Conservation (phyloP, 495 filamentous ascomycete genomes). For the Filosporella fistucella region DNA sequence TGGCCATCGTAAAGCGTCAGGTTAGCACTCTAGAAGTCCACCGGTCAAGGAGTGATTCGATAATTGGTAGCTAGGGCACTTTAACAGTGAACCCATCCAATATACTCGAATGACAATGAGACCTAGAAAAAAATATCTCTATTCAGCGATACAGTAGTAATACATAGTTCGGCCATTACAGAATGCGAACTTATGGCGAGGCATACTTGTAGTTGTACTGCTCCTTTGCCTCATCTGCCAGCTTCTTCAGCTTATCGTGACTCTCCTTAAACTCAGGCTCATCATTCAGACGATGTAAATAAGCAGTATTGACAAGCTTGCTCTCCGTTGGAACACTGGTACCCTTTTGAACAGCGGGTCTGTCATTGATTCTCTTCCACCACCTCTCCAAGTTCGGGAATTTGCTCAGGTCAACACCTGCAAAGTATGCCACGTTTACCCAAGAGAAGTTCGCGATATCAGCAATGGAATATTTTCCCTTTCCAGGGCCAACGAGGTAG, state of each 20-base stretch:
- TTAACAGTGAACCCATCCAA: too few relatives aligned
- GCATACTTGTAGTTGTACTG: slow-evolving; percentile 19
- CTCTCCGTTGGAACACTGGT: slow-evolving; percentile 51
- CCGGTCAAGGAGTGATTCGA: too few relatives aligned
- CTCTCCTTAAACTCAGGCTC: slow-evolving; percentile 41
- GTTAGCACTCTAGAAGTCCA: too few relatives aligned
- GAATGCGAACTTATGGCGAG: slow-evolving; percentile 16
- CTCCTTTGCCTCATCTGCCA: slow-evolving; percentile 47
- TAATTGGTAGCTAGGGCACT: too few relatives aligned
- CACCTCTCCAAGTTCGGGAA: slow-evolving; percentile 69
- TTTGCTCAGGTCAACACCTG: slow-evolving; percentile 60
- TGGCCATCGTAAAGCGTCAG: too few relatives aligned
- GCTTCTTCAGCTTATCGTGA: slow-evolving; percentile 59
- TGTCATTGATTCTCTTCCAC: slow-evolving; percentile 50
- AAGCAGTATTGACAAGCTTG: slow-evolving; percentile 15
- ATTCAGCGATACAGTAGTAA: too few relatives aligned
- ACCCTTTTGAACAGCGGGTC: slow-evolving; percentile 67
- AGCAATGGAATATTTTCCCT: slow-evolving; percentile 68
- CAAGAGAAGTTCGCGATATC: slow-evolving; percentile 73
- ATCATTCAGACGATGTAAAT: slow-evolving; percentile 43
- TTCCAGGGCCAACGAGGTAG: slow-evolving; percentile 58
- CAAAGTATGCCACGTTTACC: slow-evolving; percentile 40
- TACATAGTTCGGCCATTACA: too few relatives aligned
- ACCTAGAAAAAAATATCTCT: too few relatives aligned
- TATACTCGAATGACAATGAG: too few relatives aligned